Percentiles rank a stretch among this genome's conserved stretches.
These are phyloP conservation scores for Ettlia oleoabundans DNA, from an alignment of 139 green algal species.

Conservation along the genomic window DNA sequence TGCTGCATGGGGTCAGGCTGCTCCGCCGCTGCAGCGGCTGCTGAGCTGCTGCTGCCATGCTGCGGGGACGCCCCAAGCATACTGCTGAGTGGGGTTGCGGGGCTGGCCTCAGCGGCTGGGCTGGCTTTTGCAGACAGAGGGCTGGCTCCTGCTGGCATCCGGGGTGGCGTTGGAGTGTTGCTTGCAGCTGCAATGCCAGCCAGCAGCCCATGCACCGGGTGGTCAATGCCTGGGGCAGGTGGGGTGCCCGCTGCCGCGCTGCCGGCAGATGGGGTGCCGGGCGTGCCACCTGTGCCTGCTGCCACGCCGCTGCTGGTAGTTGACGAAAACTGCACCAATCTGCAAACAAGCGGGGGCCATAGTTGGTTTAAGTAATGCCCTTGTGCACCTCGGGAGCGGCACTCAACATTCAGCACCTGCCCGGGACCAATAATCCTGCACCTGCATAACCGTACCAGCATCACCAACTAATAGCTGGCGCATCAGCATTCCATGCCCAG, in stretches of 20 bases:
- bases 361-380: too few relatives aligned
- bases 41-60: neutral
- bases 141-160: neutral
- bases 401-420: neutral
- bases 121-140: neutral
- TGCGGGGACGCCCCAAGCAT: neutral
- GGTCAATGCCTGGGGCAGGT: neutral
- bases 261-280: neutral
- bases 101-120: conserved; percentile 12
- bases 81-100: neutral
- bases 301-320: neutral
- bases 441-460: neutral
- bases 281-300: neutral
- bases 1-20: conserved; percentile 45
- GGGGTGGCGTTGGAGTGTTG: neutral
- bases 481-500: too few relatives aligned
- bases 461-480: too few relatives aligned
- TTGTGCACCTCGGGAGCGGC: too few relatives aligned
- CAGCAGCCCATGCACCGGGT: neutral
- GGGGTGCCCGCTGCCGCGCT: neutral
- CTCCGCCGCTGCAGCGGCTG: conserved; percentile 10
- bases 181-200: neutral
- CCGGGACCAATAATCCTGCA: neutral
- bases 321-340: conserved; percentile 17
- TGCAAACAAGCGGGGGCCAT: too few relatives aligned